These are phyloP conservation scores for Venustampulla echinocandica DNA, from an alignment of 495 filamentous ascomycete species.

Conservation along the genomic window DNA sequence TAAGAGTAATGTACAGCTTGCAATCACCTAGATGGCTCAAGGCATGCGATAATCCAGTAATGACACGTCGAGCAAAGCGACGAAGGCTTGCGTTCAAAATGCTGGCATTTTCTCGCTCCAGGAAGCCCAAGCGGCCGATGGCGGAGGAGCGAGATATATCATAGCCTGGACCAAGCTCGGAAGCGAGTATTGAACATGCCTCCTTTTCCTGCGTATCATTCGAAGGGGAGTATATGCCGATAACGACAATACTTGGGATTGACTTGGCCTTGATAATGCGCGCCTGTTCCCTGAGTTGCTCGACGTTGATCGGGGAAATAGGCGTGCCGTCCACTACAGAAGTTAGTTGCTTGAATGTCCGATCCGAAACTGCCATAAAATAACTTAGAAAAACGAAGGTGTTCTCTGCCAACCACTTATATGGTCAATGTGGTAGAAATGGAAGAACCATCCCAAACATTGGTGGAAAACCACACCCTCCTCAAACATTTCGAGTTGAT, in stretches of 20 bases:
- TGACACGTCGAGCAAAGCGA: conserved; percentile 35
- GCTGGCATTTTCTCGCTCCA: conserved; percentile 44
- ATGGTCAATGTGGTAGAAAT: background rate
- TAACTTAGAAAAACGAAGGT: too few relatives aligned
- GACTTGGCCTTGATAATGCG: conserved; percentile 26
- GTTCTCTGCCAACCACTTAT: too few relatives aligned
- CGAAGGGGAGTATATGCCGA: conserved; percentile 33
- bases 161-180: conserved; percentile 15
- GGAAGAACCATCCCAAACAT: too few relatives aligned
- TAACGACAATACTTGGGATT: conserved; percentile 28
- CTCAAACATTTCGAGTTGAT: background rate
- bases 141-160: conserved; percentile 31
- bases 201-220: conserved; percentile 19
- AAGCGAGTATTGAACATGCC: conserved; percentile 10
- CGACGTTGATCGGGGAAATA: conserved; percentile 23
- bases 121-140: conserved; percentile 39
- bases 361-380: too few relatives aligned
- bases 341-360: background rate
- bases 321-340: conserved; percentile 32
- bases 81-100: conserved; percentile 44
- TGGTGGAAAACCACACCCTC: too few relatives aligned
- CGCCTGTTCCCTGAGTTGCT: conserved; percentile 26
- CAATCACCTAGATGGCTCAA: conserved; percentile 36
- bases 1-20: conserved; percentile 43
- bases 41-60: conserved; percentile 34